These are phyloP conservation scores for Aspergillus nidulans DNA, from an alignment of 495 filamentous ascomycete species.

Conservation along the genomic window DNA sequence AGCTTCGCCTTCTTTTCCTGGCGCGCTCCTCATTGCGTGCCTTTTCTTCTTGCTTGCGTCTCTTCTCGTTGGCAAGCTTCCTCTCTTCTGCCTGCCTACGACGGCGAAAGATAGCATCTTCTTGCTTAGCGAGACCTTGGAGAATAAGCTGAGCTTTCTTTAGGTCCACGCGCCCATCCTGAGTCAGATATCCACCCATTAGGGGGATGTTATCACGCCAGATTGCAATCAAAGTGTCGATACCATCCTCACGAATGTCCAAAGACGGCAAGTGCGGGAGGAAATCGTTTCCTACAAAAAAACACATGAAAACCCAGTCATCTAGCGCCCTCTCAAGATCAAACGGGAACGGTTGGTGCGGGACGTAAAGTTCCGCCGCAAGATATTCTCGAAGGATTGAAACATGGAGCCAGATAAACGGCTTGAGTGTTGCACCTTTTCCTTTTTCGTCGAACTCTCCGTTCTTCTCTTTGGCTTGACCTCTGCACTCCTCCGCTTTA, in stretches of 20 bases:
- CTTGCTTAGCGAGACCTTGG: constrained; percentile 84
- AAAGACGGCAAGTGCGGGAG: constrained; percentile 92
- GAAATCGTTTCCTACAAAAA: constrained; percentile 99
- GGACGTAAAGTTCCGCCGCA: constrained; percentile 79
- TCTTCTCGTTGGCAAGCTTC: constrained; percentile 68
- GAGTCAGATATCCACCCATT: constrained; percentile 94
- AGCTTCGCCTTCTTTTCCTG: constrained; percentile 41
- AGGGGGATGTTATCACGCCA: constrained; percentile 88
- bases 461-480: constrained; percentile 75
- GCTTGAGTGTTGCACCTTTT: constrained; percentile 64
- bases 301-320: constrained; percentile 99
- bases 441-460: constrained; percentile 85
- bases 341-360: constrained; percentile 71
- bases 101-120: constrained; percentile 88
- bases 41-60: constrained; percentile 66
- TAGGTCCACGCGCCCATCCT: constrained; percentile 88
- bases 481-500: constrained; percentile 74
- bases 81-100: constrained; percentile 79
- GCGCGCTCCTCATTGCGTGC: constrained; percentile 47
- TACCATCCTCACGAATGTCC: constrained; percentile 94
- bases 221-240: constrained; percentile 90
- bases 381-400: constrained; percentile 89
- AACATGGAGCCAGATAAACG: constrained; percentile 98
- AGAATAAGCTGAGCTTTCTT: constrained; percentile 84
- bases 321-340: constrained; percentile 95